Conservation (phyloP, 177 flowering plant species). For the Vitis hybrid region DNA sequence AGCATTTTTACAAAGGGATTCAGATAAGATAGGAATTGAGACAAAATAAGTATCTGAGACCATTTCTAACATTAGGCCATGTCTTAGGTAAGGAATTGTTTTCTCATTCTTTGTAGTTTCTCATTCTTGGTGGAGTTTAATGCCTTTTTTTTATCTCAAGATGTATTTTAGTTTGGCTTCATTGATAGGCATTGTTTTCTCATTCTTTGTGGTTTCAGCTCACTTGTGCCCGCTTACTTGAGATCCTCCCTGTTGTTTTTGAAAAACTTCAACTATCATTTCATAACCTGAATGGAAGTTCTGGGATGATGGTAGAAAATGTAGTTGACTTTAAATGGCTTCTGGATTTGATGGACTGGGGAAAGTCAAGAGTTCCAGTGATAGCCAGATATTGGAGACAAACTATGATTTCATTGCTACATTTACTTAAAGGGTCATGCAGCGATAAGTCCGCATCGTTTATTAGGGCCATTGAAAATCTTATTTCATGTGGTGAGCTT, state of each 20-base stretch:
- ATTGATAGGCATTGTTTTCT: not conserved
- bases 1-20: too few species aligned
- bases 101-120: not conserved
- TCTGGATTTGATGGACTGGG: conserved; percentile 81
- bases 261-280: conserved; percentile 40
- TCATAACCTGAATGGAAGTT: conserved; percentile 17
- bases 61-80: not conserved
- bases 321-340: conserved; percentile 61
- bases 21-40: too few species aligned
- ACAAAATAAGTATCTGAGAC: too few species aligned
- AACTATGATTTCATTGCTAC: conserved; percentile 48
- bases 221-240: conserved; percentile 92
- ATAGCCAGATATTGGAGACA: conserved; percentile 76
- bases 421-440: conserved; percentile 41
- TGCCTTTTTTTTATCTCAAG: too few species aligned
- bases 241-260: conserved; percentile 66
- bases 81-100: not conserved
- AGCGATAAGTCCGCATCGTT: conserved; percentile 24
- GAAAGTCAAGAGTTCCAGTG: conserved; percentile 64
- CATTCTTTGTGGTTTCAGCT: conserved; percentile 53
- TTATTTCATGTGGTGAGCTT: conserved; percentile 58
- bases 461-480: conserved; percentile 45
- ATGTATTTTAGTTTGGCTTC: not conserved
- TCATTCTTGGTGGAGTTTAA: not conserved
- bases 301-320: conserved; percentile 13